Evolutionary conservation across 306 rosid species (phyloP).

Genomic region (Crataegus laevigata): DNA sequence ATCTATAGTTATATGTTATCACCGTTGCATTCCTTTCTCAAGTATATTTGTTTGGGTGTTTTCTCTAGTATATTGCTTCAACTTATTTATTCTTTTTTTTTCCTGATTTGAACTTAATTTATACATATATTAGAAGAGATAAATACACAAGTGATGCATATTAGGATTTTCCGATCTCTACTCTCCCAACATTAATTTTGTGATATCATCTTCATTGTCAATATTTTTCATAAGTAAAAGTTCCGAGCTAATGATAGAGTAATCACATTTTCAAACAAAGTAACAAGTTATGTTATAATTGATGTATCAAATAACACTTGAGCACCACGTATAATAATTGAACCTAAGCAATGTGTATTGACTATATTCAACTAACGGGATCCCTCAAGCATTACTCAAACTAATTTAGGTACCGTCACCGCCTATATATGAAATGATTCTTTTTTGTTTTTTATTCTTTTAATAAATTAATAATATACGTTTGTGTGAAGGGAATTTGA

Average conservation of each 20-base stretch:
- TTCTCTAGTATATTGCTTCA: not conserved
- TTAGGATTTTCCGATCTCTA: too few species aligned
- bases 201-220: too few species aligned
- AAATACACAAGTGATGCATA: too few species aligned
- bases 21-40: not conserved
- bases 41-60: too few species aligned
- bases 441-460: not conserved
- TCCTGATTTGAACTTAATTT: not conserved
- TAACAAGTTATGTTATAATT: too few species aligned
- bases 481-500: constrained; percentile 24
- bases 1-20: not conserved
- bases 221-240: too few species aligned
- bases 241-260: too few species aligned
- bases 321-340: too few species aligned
- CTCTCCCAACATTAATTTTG: too few species aligned
- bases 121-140: not conserved
- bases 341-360: not conserved
- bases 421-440: not conserved
- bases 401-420: not conserved
- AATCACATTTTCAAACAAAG: too few species aligned
- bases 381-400: not conserved
- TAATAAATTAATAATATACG: not conserved
- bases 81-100: not conserved
- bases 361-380: not conserved
- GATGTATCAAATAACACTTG: too few species aligned